Base-by-base conservation (phyloP, 768 basidiomycete species). In the Lentinula boryana region DNA sequence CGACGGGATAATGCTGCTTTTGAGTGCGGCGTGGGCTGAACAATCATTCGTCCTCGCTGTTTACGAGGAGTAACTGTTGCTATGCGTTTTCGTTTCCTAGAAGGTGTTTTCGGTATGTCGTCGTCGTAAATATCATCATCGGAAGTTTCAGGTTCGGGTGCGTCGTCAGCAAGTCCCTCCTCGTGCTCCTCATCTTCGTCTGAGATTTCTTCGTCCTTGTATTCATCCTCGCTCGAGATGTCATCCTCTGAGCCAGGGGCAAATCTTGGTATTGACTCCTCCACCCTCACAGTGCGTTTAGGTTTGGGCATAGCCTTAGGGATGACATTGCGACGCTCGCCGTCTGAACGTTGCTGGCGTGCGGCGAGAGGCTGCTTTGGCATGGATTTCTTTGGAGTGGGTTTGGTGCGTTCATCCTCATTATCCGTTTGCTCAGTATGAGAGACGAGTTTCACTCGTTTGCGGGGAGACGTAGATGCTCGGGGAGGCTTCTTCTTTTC, bases 11-110 rank as follows among this genome's bases (percentile, higher is more conserved):
- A 74, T 8, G 84, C 84, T 13, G 83, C 86, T 69, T 90, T 90
- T 36, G 89, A 90, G 68, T 88, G 88, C 5, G 89, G 89, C 0
- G 89, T 91, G 8, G 88, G 86, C 31, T 84, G 82, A 3, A 79
- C 87, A 21, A 83, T 63, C 16, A 78, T 79, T 44, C 70, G 56
- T 64, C 67, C 64, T 70, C 66, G 69, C 63, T 67, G 65, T 69
- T 74, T 76, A 60, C 69, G 72, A 43, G 74, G 72, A 32, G 75
- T 69, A 48, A 69, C 44, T 5, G 69, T 67, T 8, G 60, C 60
- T 58, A 62, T 66, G 16, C 76, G 76, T 69, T 80, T 83, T 31
- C 85, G 82, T 66, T 83, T 83, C 35, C 77, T 74, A 21, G 76
- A 78, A 1, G 86, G 86, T 13, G 86, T 89, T 49, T 75, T 76